Conservation (phyloP, 2,329 filamentous ascomycete species). For the Parascedosporium putredinis region DNA sequence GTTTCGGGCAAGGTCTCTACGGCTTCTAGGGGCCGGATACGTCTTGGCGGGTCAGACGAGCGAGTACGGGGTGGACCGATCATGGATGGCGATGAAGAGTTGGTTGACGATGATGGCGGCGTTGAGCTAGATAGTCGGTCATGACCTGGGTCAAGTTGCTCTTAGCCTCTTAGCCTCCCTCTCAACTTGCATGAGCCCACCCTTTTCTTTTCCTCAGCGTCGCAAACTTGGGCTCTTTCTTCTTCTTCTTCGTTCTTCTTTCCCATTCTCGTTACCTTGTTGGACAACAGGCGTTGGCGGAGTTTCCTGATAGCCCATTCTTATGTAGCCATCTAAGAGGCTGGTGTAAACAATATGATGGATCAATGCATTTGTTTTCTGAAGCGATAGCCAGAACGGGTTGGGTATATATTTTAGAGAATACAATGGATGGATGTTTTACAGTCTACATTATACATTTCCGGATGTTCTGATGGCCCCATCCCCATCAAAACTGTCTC, state of each 20-base stretch:
- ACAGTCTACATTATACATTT: neutral
- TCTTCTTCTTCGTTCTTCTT: no score
- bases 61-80: slow-evolving; percentile 35
- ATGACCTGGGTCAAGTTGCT: neutral
- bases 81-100: slow-evolving; percentile 31
- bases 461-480: no score
- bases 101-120: slow-evolving; percentile 25
- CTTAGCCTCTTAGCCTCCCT: neutral
- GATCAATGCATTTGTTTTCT: no score
- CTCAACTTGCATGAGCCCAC: no score
- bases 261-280: no score
- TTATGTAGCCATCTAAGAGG: no score
- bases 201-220: no score
- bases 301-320: no score
- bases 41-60: slow-evolving; percentile 32
- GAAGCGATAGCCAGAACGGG: neutral
- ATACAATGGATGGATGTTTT: neutral
- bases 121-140: slow-evolving; percentile 29
- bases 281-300: no score
- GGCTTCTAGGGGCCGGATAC: slow-evolving; percentile 46
- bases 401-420: neutral
- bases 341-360: no score
- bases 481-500: no score
- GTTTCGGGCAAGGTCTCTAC: slow-evolving; percentile 43
- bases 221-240: no score